phyloP scores from a whole-genome alignment of 2,329 filamentous ascomycete genomes.

The Hirsutella rhossiliensis region DNA sequence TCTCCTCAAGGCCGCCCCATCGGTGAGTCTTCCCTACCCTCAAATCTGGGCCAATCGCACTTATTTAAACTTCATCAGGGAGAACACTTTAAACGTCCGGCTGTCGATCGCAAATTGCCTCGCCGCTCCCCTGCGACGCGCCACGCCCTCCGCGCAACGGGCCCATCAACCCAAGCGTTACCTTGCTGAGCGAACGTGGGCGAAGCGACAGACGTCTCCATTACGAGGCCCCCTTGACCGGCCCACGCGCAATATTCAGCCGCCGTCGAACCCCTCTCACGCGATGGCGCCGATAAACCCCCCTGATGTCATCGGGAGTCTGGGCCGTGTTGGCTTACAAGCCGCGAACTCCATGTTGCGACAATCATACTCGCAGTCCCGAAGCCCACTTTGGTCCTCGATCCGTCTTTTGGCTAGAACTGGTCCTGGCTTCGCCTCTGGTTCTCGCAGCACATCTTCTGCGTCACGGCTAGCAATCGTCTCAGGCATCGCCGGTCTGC shows the following conservation, averaged over 20 bases:
- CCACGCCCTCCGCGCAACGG: too few species aligned
- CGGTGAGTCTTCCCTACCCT: too few species aligned
- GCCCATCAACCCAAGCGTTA: too few species aligned
- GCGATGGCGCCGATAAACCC: constrained; percentile 6
- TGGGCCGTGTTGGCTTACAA: constrained; percentile 16
- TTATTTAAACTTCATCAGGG: too few species aligned
- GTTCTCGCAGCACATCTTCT: constrained; percentile 9
- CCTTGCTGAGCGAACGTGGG: too few species aligned
- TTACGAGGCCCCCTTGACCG: too few species aligned
- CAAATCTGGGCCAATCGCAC: too few species aligned
- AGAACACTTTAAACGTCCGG: too few species aligned
- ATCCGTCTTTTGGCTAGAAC: constrained; percentile 12
- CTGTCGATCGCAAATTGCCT: too few species aligned
- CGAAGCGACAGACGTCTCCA: too few species aligned
- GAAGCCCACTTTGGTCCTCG: constrained; percentile 6
- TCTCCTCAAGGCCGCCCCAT: neutral
- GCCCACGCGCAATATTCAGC: too few species aligned
- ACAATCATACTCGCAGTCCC: constrained; percentile 13
- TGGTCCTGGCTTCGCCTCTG: constrained; percentile 8
- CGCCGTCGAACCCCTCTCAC: neutral
- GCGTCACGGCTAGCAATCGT: neutral
- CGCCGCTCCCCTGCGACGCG: too few species aligned
- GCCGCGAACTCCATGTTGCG: constrained; percentile 15
- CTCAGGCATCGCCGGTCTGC: neutral
- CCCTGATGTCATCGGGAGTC: constrained; percentile 10